Evolutionary conservation across 768 basidiomycete genomes (phyloP), one percentile per base, ranked within the genome.

Genomic region (Udeniomyces megalosporus): DNA sequence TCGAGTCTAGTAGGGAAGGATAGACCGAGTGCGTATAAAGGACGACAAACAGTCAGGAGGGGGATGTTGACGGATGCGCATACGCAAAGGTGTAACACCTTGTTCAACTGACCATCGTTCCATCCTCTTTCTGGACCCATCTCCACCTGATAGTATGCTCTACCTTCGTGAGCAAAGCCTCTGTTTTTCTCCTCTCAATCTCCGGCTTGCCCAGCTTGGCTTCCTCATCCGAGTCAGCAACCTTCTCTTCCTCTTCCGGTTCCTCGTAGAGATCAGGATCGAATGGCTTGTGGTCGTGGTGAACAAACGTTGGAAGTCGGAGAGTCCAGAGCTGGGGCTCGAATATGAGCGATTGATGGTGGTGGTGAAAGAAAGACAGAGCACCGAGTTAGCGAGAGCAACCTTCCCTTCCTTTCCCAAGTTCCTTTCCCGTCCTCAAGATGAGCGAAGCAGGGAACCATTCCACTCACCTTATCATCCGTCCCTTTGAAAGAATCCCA

Each of bases 101-200:
- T 8, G 20, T 11, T n/a, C 5, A 46, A 60, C 87, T 76, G 69
- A 92, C 92, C 69, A 87, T 84, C 69, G 81, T 76, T 6, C 84
- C 87, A 45, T 78, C 75, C 61, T 79, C 79, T 66, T 86, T 85
- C 71, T 85, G 86, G 1, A 78, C 78, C 95, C 95, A 99, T 68
- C 84, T 82, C 95, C 95, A 99, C 44, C 95, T 80, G 22, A 97
- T 79, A 5, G 91, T 92, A 72, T 95, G 95, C 76, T 90, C 88
- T 8, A 95, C 87, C 67, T 86, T 84, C 53, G 88, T 79, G 26
- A 82, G 73, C 15, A 78, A 81, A 61, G 83, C 82, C 11, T 76
- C 78, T 56, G 80, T 76, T 32, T 58, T 57, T 22, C 62, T 50
- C 8, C 79, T 77, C 24, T 71, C 68, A 46, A 64, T 62, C 49